Evolutionary conservation across 2,329 filamentous ascomycete genomes (phyloP), one percentile per base, ranked within the genome.

Genomic region (Mariannaea elegans): DNA sequence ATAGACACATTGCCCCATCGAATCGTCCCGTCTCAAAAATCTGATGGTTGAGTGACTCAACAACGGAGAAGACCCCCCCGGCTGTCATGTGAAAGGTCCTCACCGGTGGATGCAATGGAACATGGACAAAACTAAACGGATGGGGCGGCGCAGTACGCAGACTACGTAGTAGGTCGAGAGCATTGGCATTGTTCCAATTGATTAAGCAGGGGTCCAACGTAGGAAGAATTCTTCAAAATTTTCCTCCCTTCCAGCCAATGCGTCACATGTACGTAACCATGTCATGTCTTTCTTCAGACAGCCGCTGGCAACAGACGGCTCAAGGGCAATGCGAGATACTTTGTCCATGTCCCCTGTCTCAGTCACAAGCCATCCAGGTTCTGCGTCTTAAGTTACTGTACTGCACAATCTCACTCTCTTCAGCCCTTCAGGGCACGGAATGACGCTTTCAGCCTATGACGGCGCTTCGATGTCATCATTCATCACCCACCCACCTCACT

Each of bases 391-490:
- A n/a, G n/a, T 47, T 31, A 31, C 42, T 46, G 51, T 42, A 55
- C 51, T 27, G 14, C 41, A 27, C 42, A 24, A 31, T 42, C 23
- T 41, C 52, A 55, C 32, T 42, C 42, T 18, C 41, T 10, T 21
- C 9, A 39, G 23, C 41, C 41, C 31, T 46, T 54, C 27, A 46
- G 36, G 41, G 19, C 48, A 32, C 19, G 27, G 2, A 27, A 27
- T 5, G 9, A 27, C 9, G 24, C 23, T 38, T 21, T 32, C 23
- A 21, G 44, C 56, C 56, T 59, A 39, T 54, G 45, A 24, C 50
- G 39, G 50, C 32, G 36, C 29, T 44, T 54, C 50, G 49, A 45
- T 53, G 56, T 55, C 56, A 59, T 59, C 45, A 49, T 31, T 39
- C 39, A 38, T 18, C 31, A 38, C 44, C 27, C 44, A 49, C 21